Evolutionary conservation across 495 filamentous ascomycete genomes (phyloP).

Genomic region (Amniculicola lignicola): DNA sequence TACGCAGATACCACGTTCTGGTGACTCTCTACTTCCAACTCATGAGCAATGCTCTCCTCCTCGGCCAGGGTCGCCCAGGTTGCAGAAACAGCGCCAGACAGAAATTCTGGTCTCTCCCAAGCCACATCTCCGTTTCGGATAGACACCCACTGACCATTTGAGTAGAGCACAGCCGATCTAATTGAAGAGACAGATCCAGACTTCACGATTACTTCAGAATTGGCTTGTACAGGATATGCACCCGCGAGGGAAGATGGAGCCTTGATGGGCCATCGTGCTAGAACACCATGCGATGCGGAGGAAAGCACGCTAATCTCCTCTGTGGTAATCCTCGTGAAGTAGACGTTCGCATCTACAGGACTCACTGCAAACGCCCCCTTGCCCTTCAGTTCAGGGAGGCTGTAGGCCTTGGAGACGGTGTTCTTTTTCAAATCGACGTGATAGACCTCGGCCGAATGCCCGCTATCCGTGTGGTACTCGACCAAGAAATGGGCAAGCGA

Average conservation of each 20-base stretch:
- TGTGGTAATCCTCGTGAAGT: constrained; percentile 75
- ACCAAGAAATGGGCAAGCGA: constrained; percentile 78
- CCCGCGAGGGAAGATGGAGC: constrained; percentile 15
- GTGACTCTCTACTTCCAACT: constrained; percentile 82
- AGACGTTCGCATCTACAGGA: constrained; percentile 73
- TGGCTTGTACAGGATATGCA: constrained; percentile 57
- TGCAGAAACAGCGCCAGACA: constrained; percentile 72
- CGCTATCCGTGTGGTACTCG: constrained; percentile 66
- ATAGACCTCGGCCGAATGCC: constrained; percentile 81
- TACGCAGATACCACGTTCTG: constrained; percentile 76
- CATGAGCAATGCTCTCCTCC: constrained; percentile 68
- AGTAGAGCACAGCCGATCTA: constrained; percentile 66
- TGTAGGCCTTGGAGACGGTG: constrained; percentile 67
- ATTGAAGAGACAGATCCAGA: constrained; percentile 66
- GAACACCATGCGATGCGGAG: constrained; percentile 69
- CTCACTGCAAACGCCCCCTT: constrained; percentile 75
- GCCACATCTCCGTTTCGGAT: constrained; percentile 74
- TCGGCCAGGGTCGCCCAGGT: constrained; percentile 69
- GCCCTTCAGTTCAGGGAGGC: constrained; percentile 64
- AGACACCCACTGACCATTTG: constrained; percentile 74
- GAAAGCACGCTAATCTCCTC: constrained; percentile 70
- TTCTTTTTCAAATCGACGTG: constrained; percentile 70
- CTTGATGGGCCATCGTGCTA: constrained; percentile 64
- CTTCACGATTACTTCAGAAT: constrained; percentile 77
- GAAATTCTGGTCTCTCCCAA: constrained; percentile 79